A percentile compares a stretch with the other conserved stretches of the same genome.
These are phyloP conservation scores for Sphaerosporella brunnea DNA, from an alignment of 495 filamentous ascomycete species.

Conservation along the genomic window DNA sequence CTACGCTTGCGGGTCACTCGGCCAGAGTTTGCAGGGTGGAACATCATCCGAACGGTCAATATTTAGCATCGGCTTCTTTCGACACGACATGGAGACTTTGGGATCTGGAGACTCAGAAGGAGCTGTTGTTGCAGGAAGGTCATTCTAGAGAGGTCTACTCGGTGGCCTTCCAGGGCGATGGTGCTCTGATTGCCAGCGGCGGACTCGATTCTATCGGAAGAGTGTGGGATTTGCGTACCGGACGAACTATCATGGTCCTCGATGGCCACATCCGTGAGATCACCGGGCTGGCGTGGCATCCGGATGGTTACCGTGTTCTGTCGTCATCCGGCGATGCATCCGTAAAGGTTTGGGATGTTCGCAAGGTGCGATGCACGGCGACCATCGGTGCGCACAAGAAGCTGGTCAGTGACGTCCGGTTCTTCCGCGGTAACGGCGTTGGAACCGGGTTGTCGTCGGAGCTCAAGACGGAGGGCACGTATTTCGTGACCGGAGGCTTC, in stretches of 20 bases:
- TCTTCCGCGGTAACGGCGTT: constrained; percentile 72
- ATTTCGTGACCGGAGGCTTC: constrained; percentile 79
- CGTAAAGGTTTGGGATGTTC: constrained; percentile 93
- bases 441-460: constrained; percentile 33
- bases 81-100: constrained; percentile 96
- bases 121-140: constrained; percentile 82
- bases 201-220: constrained; percentile 87
- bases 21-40: constrained; percentile 80
- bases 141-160: constrained; percentile 85
- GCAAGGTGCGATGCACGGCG: constrained; percentile 64
- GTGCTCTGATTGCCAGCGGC: constrained; percentile 72
- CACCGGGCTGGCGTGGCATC: constrained; percentile 77
- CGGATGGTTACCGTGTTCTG: constrained; percentile 73
- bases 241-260: constrained; percentile 86
- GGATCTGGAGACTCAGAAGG: constrained; percentile 72
- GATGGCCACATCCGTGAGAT: constrained; percentile 76
- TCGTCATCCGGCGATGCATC: constrained; percentile 87
- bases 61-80: constrained; percentile 81
- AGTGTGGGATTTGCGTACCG: constrained; percentile 92
- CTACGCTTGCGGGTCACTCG: constrained; percentile 69
- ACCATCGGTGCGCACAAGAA: constrained; percentile 82
- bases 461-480: constrained; percentile 59
- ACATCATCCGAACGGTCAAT: constrained; percentile 82
- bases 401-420: constrained; percentile 78
- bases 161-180: constrained; percentile 74